Base-by-base conservation (phyloP, 208 protist species). In the Leishmania tarentolae region DNA sequence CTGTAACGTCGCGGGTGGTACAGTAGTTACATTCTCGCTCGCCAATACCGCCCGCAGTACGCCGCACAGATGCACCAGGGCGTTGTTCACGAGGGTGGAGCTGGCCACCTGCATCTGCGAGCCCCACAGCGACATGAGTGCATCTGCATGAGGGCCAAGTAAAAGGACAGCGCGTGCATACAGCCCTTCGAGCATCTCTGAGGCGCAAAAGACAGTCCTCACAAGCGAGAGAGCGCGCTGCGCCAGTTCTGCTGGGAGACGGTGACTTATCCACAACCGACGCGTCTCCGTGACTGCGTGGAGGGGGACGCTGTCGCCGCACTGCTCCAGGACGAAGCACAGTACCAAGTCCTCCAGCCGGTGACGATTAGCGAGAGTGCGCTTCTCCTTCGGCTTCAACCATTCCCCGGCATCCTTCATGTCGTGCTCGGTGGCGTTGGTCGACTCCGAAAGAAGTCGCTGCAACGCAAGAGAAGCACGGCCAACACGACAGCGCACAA, bases 251-350 rank as follows among this genome's bases (percentile, higher is more conserved):
- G 78, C 65, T 2, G 78, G 75, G 35, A 85, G 75, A 57, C 66
- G 35, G 15, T 35, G 68, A 46, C 31, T 52, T 50, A 84, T 35
- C 84, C 78, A 79, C 46, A 59, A 28, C 59, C 70, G 84, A 42
- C 84, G 85, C 17, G 74, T 76, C 9, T 81, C 44, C 13, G 85
- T 83, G 50, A 83, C 40, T 21, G 70, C 72, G 63, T 87, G 68
- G 42, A 81, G 80, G 17, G 87, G 75, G 61, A 93, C 80, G 65
- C 86, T 90, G 83, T 96, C 94, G 19, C 69, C 80, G 83, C 84
- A 92, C 80, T 97, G 94, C 31, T 96, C 94, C 47, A 96, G 77
- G 17, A 96, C 79, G 84, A 95, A 95, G 76, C 91, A 91, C 21
- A 96, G 79, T 52, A 92, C 52, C 52, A 95, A 74, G 70, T 92